Percentiles rank a stretch among this genome's conserved stretches.
These are phyloP conservation scores for Hortiboletus campestris DNA, from an alignment of 768 basidiomycete species.

Conservation along the genomic window DNA sequence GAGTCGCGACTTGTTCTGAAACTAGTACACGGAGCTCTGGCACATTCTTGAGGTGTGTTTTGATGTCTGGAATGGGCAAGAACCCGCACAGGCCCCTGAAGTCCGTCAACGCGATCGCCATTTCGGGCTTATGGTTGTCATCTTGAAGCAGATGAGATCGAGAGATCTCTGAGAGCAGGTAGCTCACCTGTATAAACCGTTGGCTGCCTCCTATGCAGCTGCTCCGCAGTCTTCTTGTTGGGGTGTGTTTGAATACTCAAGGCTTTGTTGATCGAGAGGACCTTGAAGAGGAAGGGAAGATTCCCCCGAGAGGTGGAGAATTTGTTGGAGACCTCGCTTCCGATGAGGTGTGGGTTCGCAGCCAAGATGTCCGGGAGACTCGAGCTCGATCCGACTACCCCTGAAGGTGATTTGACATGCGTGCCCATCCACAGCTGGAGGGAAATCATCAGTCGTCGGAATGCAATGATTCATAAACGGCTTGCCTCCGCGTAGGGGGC, in stretches of 20 bases:
- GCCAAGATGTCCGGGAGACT: slow-evolving; percentile 61
- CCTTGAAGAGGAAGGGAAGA: slow-evolving; percentile 90
- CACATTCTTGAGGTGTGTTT: slow-evolving; percentile 58
- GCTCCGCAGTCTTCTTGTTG: slow-evolving; percentile 77
- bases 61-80: slow-evolving; percentile 74
- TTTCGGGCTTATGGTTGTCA: slow-evolving; percentile 97
- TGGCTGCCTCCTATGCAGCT: slow-evolving; percentile 63
- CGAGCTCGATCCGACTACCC: slow-evolving; percentile 44
- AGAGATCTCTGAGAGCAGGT: background rate
- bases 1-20: slow-evolving; percentile 47
- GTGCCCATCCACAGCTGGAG: slow-evolving; percentile 98
- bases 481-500: slow-evolving; percentile 92
- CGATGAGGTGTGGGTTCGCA: slow-evolving; percentile 67
- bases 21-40: slow-evolving; percentile 80
- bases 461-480: background rate
- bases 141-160: slow-evolving; percentile 47
- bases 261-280: slow-evolving; percentile 85
- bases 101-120: slow-evolving; percentile 93
- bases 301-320: slow-evolving; percentile 62
- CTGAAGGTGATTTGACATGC: slow-evolving; percentile 73
- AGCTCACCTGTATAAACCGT: slow-evolving; percentile 86
- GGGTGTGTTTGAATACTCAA: slow-evolving; percentile 92
- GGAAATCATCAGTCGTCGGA: slow-evolving; percentile 1
- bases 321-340: slow-evolving; percentile 49
- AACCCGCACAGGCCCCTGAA: slow-evolving; percentile 94